These are phyloP conservation scores for Flagelloscypha sp. DNA, from an alignment of 768 basidiomycete species.

Conservation along the genomic window DNA sequence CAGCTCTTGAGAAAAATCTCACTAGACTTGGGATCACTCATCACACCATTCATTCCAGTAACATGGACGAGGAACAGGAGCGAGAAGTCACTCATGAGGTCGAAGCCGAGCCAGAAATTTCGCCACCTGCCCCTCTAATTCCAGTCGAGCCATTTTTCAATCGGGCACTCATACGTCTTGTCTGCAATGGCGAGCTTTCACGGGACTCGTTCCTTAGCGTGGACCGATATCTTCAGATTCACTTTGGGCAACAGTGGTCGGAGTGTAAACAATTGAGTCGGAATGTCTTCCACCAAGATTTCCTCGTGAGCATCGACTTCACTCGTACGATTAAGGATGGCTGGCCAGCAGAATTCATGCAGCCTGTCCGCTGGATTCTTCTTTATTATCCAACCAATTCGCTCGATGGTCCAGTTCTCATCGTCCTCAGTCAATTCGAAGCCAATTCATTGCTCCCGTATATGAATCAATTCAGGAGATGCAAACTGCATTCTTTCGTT, in stretches of 20 bases:
- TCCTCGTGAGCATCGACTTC: constrained; percentile 29
- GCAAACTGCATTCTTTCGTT: constrained; percentile 34
- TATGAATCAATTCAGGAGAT: constrained; percentile 28
- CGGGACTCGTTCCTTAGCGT: too few relatives aligned
- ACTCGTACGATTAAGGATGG: constrained; percentile 17
- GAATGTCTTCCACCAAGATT: constrained; percentile 7
- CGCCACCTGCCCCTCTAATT: constrained; percentile 23
- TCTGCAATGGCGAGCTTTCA: constrained; percentile 20
- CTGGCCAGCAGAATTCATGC: constrained; percentile 24
- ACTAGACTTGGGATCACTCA: constrained; percentile 21
- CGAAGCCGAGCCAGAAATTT: constrained; percentile 31
- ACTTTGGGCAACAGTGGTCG: constrained; percentile 16
- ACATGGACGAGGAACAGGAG: constrained; percentile 42
- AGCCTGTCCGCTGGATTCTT: constrained; percentile 37
- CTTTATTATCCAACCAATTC: constrained; percentile 10
- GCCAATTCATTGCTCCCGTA: constrained; percentile 20
- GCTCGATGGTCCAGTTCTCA: constrained; percentile 11
- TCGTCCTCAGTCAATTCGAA: constrained; percentile 32
- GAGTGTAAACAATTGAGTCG: constrained; percentile 12
- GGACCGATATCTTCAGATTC: too few relatives aligned
- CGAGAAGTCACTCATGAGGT: constrained; percentile 36
- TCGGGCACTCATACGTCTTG: constrained; percentile 17
- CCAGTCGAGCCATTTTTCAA: constrained; percentile 22
- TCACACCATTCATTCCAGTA: constrained; percentile 10
- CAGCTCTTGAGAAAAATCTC: constrained; percentile 19